Evolutionary conservation across 2,329 filamentous ascomycete species (phyloP), one percentile per base, ranked within the genome.

Genomic region (Tetracladium maxilliforme): DNA sequence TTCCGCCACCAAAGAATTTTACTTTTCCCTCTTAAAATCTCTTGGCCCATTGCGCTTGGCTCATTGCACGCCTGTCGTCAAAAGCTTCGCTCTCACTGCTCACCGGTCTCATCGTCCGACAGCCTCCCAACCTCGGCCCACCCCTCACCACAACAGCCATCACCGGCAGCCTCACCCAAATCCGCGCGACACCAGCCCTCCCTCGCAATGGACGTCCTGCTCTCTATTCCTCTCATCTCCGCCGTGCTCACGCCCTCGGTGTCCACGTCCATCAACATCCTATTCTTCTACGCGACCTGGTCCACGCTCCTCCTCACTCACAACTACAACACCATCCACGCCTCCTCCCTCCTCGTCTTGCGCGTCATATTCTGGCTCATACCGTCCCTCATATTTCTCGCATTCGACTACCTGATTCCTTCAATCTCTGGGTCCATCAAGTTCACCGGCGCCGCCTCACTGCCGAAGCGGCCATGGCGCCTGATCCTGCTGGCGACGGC

Each of bases 271-370:
- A 58, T 92, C 34, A 93, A 90, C 47, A 54, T 92, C 14, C 56
- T 92, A 33, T 86, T 92, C 57, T 90, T 93, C 51, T 87, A 84
- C 48, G 67, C 92, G 55, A 87, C 81, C 38, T 93, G 84, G 84
- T 71, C 72, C 6, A 87, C 81, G 0, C 63, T 94, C 16, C 70
- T 92, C 19, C 57, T 87, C 4, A 78, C 77, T 6, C 78, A 92
- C 40, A 62, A 75, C 2, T 72, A 80, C 0, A 56, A 90, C 10
- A 66, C 70, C 30, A 69, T 93, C 29, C 82, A 92, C 46, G 46
- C 90, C 2, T 56, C 79, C 26, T 80, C 74, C 28, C 74, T 75
- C 1, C 46, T 81, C 5, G 64, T 67, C 14, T 56, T 84, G 24
- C 74, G 80, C 21, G 30, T 74, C 7, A 35, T 80, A 5, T 71